phyloP scores from a whole-genome alignment of 495 filamentous ascomycete species.

The Entonaema liquescens region DNA sequence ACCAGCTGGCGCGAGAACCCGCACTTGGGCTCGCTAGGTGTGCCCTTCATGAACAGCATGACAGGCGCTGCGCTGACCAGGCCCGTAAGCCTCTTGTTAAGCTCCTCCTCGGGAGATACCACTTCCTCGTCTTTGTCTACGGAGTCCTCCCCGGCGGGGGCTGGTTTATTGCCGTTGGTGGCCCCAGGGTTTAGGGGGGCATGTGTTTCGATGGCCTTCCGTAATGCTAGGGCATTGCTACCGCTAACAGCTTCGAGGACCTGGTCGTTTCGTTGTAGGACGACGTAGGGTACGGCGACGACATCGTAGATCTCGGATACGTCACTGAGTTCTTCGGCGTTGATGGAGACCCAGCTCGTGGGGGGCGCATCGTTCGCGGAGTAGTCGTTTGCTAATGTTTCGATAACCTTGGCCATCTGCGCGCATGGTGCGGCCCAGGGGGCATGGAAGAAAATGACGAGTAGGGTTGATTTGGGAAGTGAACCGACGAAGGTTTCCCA shows the following conservation, averaged over 20 bases:
- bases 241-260: constrained; percentile 85
- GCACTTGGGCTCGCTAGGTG: constrained; percentile 89
- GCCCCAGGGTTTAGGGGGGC: constrained; percentile 48
- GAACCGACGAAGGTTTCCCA: constrained; percentile 72
- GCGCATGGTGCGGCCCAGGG: constrained; percentile 97
- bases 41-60: constrained; percentile 97
- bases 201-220: constrained; percentile 82
- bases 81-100: constrained; percentile 76
- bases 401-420: constrained; percentile 89
- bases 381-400: constrained; percentile 84
- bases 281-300: constrained; percentile 89
- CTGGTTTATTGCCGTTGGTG: constrained; percentile 46
- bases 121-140: constrained; percentile 20
- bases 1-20: constrained; percentile 94
- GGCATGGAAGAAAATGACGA: constrained; percentile 91
- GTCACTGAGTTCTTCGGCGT: constrained; percentile 89
- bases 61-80: constrained; percentile 94
- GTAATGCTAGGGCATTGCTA: constrained; percentile 83
- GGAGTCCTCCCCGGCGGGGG: not conserved
- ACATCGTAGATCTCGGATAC: constrained; percentile 91
- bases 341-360: constrained; percentile 84
- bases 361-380: constrained; percentile 68
- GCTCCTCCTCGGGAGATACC: constrained; percentile 68
- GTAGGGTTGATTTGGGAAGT: constrained; percentile 71
- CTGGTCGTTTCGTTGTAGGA: constrained; percentile 74